phyloP scores from a whole-genome alignment of 1,139 yeast genomes.

The Geotrichum reessii region DNA sequence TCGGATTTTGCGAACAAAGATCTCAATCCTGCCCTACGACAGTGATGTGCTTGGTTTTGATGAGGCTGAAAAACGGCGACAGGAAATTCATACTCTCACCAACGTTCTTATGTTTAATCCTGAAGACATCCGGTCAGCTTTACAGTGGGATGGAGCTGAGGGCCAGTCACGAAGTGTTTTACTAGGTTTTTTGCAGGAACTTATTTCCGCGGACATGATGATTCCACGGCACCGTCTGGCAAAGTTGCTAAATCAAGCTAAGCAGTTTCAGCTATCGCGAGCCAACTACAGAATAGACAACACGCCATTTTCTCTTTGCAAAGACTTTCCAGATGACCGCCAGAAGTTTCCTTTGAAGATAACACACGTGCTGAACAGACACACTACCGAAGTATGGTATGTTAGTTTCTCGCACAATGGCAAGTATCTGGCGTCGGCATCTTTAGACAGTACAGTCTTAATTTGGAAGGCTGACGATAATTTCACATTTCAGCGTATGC shows the following conservation, averaged over 20 bases:
- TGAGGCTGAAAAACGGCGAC: conserved; percentile 15
- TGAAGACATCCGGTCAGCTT: conserved; percentile 30
- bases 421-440: conserved; percentile 63
- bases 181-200: conserved; percentile 42
- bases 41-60: conserved; percentile 17
- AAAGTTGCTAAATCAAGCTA: conserved; percentile 48
- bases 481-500: conserved; percentile 42
- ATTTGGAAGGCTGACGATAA: conserved; percentile 55
- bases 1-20: conserved; percentile 40
- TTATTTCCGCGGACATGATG: conserved; percentile 48
- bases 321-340: conserved; percentile 33
- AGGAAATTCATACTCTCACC: conserved; percentile 34
- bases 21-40: conserved; percentile 30
- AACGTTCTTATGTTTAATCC: conserved; percentile 38
- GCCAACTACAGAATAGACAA: conserved; percentile 38
- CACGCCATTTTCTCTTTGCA: conserved; percentile 30
- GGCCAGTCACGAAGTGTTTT: conserved; percentile 41
- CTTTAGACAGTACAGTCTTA: conserved; percentile 59
- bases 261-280: conserved; percentile 42
- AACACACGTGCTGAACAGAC: conserved; percentile 44
- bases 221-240: conserved; percentile 50
- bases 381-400: conserved; percentile 79
- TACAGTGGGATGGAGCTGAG: conserved; percentile 40
- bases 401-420: conserved; percentile 76
- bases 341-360: conserved; percentile 47